Percentiles rank a stretch among this genome's conserved stretches.
Evolutionary conservation across 164 flowering plant species (phyloP).

Genomic region (Berberis thunbergii): DNA sequence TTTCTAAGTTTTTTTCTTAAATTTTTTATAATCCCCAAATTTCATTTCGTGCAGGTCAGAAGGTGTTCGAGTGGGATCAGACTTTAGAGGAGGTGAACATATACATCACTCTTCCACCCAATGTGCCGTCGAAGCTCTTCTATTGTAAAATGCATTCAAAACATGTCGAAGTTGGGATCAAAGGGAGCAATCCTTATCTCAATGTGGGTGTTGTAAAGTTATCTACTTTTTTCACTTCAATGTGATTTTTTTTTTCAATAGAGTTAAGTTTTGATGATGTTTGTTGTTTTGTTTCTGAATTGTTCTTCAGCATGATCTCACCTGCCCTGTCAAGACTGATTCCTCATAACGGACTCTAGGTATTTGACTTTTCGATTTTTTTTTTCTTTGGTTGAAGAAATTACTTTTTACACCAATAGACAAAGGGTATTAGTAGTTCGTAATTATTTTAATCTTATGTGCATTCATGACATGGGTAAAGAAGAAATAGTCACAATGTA

Average conservation of each 20-base stretch:
- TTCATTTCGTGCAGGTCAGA: conserved; percentile 40
- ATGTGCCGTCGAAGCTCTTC: conserved; percentile 64
- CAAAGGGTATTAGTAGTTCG: too few relatives aligned
- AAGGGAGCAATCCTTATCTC: conserved; percentile 85
- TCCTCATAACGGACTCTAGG: conserved; percentile 92
- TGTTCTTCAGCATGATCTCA: conserved; percentile 66
- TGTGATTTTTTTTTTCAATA: neutral
- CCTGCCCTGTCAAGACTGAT: conserved; percentile 72
- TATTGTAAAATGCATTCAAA: conserved; percentile 67
- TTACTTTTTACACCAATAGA: too few relatives aligned
- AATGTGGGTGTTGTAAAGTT: conserved; percentile 29
- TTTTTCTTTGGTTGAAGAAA: neutral
- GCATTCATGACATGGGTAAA: too few relatives aligned
- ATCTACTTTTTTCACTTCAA: neutral
- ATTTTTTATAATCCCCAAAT: conserved; percentile 20
- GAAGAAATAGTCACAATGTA: too few relatives aligned
- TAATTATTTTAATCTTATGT: too few relatives aligned
- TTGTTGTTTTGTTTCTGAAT: conserved; percentile 2
- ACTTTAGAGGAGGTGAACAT: conserved; percentile 87
- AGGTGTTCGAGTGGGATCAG: conserved; percentile 96
- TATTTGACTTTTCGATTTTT: conserved; percentile 5
- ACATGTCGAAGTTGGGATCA: conserved; percentile 82
- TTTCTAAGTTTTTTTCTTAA: conserved; percentile 16
- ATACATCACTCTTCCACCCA: conserved; percentile 75
- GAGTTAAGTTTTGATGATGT: conserved; percentile 3